phyloP scores from a whole-genome alignment of 768 basidiomycete genomes.

The Thelephora ganbajun region DNA sequence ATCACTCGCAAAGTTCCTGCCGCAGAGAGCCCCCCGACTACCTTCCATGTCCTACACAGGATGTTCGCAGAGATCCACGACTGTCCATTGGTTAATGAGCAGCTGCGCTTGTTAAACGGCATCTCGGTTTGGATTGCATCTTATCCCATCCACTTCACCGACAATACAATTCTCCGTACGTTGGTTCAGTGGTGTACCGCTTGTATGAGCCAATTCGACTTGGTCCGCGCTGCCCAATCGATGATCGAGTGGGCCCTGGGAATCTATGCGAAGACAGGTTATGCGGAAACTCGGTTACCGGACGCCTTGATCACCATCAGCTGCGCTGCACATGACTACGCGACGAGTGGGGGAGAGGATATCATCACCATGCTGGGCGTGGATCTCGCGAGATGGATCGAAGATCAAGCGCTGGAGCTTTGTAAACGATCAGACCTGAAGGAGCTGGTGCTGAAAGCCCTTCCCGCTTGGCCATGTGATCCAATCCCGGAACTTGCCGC shows the following conservation, averaged over 20 bases:
- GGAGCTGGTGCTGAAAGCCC: constrained; percentile 34
- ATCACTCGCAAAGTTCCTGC: constrained; percentile 28
- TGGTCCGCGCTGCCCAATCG: constrained; percentile 56
- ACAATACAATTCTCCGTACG: constrained; percentile 47
- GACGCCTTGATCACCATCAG: constrained; percentile 59
- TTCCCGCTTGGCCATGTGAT: constrained; percentile 67
- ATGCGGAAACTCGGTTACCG: constrained; percentile 39
- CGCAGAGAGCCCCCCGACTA: constrained; percentile 37
- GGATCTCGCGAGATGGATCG: constrained; percentile 52
- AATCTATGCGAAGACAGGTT: constrained; percentile 26
- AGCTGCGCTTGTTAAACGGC: constrained; percentile 58
- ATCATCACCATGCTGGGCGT: constrained; percentile 22
- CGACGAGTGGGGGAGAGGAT: constrained; percentile 17
- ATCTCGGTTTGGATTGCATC: constrained; percentile 64
- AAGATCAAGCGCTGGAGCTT: constrained; percentile 33
- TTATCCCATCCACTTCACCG: constrained; percentile 37
- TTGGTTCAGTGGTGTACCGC: constrained; percentile 55
- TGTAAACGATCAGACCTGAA: constrained; percentile 23
- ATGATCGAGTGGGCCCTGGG: constrained; percentile 68
- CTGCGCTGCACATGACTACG: constrained; percentile 43
- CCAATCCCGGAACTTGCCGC: constrained; percentile 33
- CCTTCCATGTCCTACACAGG: constrained; percentile 66
- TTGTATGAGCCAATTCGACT: constrained; percentile 52
- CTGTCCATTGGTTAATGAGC: constrained; percentile 72
- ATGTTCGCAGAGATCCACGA: constrained; percentile 53